Evolutionary conservation across 164 flowering plant species (phyloP).

Genomic region (Cinnamomum chago): DNA sequence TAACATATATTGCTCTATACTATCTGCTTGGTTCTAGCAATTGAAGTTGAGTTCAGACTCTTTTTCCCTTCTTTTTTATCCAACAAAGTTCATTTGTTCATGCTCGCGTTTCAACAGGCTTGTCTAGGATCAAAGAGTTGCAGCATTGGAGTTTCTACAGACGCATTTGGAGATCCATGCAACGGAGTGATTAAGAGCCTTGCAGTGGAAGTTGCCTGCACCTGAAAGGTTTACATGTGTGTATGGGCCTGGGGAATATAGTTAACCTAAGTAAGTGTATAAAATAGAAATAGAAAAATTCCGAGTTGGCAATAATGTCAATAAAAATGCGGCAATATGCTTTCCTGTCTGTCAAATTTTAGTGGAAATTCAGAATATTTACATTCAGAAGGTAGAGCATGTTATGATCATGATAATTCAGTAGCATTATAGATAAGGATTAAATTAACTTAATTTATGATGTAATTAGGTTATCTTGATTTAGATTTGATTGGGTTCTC

Average conservation of each 20-base stretch:
- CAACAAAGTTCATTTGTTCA: background rate
- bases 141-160: slow-evolving; percentile 52
- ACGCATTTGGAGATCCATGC: slow-evolving; percentile 81
- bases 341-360: background rate
- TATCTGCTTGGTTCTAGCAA: too few species aligned
- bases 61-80: too few species aligned
- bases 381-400: too few species aligned
- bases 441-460: too few species aligned
- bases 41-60: too few species aligned
- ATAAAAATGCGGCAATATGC: background rate
- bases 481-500: too few species aligned
- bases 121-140: slow-evolving; percentile 78
- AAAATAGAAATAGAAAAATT: background rate
- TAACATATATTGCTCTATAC: too few species aligned
- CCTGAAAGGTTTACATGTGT: slow-evolving; percentile 1
- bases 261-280: background rate
- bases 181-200: slow-evolving; percentile 57
- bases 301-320: background rate
- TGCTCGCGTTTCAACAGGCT: slow-evolving; percentile 42
- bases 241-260: background rate
- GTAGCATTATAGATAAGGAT: too few species aligned
- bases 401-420: too few species aligned
- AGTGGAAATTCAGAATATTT: too few species aligned
- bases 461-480: too few species aligned
- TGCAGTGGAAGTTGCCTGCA: slow-evolving; percentile 84